Evolutionary conservation across 202 grass and related monocot genomes (phyloP).

Genomic region (Saccharum hybrid): DNA sequence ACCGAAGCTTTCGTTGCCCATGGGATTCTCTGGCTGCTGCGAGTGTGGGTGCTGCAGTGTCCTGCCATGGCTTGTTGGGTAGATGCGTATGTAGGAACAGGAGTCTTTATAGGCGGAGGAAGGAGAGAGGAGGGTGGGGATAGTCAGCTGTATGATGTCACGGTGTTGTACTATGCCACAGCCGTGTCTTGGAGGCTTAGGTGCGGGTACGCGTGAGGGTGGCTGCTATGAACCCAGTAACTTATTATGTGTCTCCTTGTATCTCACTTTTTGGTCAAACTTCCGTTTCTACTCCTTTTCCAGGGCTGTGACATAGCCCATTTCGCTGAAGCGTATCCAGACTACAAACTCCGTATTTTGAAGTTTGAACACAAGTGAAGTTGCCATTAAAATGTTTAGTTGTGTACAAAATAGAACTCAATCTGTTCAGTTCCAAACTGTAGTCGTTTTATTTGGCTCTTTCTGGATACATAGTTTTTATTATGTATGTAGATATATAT

Average conservation of each 20-base stretch:
- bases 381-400: no score
- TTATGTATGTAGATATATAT: no score
- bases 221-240: background rate
- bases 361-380: no score
- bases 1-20: background rate
- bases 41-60: constrained; percentile 33
- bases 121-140: background rate
- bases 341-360: no score
- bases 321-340: no score
- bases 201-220: constrained; percentile 25
- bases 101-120: background rate
- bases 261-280: background rate
- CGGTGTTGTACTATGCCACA: no score
- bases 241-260: background rate
- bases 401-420: no score
- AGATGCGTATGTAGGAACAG: background rate
- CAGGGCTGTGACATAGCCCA: no score
- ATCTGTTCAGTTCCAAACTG: no score
- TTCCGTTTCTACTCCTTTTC: background rate
- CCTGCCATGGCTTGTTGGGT: constrained; percentile 42
- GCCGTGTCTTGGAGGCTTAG: background rate
- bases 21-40: background rate
- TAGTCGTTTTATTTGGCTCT: no score
- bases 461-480: no score
- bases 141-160: background rate